These are phyloP conservation scores for Trametes meyenii DNA, from an alignment of 768 basidiomycete species.

Conservation along the genomic window DNA sequence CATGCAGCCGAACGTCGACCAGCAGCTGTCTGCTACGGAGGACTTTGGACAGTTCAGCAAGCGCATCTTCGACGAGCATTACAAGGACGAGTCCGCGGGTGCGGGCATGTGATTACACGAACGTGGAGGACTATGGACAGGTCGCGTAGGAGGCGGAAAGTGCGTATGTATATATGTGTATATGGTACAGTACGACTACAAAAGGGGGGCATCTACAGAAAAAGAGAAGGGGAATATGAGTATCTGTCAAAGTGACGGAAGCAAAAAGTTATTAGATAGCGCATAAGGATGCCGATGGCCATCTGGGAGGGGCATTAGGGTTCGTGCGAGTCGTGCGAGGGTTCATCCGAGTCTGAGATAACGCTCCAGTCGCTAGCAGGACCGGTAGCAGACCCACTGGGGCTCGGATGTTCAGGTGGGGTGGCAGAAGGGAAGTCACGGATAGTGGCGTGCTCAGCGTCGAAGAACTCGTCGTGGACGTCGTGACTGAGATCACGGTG, in stretches of 20 bases:
- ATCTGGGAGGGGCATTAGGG: neutral
- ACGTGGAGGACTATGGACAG: neutral
- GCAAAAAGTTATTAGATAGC: conserved; percentile 7
- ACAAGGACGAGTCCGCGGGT: conserved; percentile 44
- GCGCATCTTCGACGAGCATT: conserved; percentile 70
- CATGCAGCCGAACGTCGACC: conserved; percentile 87
- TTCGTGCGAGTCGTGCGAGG: conserved; percentile 9
- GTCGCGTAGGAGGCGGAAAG: neutral
- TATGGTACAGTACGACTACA: conserved; percentile 15
- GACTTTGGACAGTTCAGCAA: conserved; percentile 94
- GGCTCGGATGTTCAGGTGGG: conserved; percentile 20
- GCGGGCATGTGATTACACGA: conserved; percentile 23
- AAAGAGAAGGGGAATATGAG: neutral
- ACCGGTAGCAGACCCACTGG: conserved; percentile 35
- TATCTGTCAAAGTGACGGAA: neutral
- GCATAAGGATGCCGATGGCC: conserved; percentile 6
- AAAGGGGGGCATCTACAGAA: conserved; percentile 7
- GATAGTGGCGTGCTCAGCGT: conserved; percentile 40
- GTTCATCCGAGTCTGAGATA: conserved; percentile 69
- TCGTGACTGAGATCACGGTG: conserved; percentile 15
- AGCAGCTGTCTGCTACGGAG: conserved; percentile 64
- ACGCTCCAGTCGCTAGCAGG: conserved; percentile 84
- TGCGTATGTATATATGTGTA: neutral
- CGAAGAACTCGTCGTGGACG: conserved; percentile 28
- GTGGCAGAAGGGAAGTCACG: conserved; percentile 32